Percentiles rank a stretch among this genome's conserved stretches.
These are phyloP conservation scores for Botrytis porri DNA, from an alignment of 2,329 filamentous ascomycete genomes.

Conservation along the genomic window DNA sequence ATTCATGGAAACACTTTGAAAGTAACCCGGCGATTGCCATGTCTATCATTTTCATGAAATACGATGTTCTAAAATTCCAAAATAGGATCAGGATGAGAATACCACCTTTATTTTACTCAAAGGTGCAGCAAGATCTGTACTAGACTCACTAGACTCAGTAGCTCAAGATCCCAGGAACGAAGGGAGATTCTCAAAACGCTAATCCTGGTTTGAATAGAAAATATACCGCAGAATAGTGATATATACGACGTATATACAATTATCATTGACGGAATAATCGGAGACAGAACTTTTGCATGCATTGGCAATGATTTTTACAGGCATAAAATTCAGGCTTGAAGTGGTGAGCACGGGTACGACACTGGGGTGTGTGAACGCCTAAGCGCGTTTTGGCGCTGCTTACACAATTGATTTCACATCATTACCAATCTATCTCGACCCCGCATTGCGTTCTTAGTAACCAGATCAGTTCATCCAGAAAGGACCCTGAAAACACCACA, in stretches of 20 bases:
- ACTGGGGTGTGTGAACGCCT: not conserved
- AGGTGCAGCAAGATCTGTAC: not conserved
- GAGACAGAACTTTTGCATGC: not conserved
- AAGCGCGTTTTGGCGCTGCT: not conserved
- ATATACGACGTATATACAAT: too few relatives aligned
- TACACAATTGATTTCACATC: not conserved
- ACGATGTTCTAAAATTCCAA: not conserved
- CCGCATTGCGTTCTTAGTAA: constrained; percentile 3
- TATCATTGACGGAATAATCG: not conserved
- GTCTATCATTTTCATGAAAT: not conserved
- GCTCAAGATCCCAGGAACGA: not conserved
- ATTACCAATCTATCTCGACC: constrained; percentile 14
- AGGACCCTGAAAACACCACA: not conserved
- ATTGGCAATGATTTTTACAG: not conserved
- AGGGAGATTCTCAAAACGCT: not conserved
- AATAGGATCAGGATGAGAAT: not conserved
- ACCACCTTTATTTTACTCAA: not conserved
- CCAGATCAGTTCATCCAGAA: not conserved
- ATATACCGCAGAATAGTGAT: not conserved
- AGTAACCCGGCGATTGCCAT: not conserved
- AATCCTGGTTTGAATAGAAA: not conserved
- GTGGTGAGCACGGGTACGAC: not conserved
- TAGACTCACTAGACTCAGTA: not conserved
- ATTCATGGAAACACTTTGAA: not conserved
- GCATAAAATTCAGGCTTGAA: not conserved